These are phyloP conservation scores for Pyrenochaeta sp. DNA, from an alignment of 2,329 filamentous ascomycete genomes.

Conservation along the genomic window DNA sequence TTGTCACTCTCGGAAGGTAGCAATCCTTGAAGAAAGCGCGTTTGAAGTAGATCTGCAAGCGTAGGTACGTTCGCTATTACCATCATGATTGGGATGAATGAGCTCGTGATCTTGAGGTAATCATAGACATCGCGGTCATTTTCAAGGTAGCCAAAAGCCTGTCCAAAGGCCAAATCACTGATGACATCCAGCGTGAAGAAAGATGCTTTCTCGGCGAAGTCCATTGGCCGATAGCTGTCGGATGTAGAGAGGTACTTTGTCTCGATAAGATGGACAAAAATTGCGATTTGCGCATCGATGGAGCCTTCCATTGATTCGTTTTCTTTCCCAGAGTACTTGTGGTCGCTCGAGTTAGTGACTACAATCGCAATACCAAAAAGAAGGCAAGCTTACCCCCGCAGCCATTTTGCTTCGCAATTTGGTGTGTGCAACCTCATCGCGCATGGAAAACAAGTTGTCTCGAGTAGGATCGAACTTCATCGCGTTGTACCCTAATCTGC, in stretches of 20 bases:
- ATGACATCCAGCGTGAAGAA: constrained; percentile 66
- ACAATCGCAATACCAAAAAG: constrained; percentile 20
- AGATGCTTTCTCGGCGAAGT: constrained; percentile 57
- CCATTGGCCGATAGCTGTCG: constrained; percentile 46
- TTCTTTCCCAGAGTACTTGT: constrained; percentile 54
- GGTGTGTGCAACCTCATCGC: constrained; percentile 56
- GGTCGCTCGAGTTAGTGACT: background rate
- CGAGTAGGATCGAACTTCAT: constrained; percentile 59
- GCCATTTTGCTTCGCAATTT: constrained; percentile 55
- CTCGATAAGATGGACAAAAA: constrained; percentile 58
- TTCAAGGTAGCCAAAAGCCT: constrained; percentile 59
- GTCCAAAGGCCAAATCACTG: constrained; percentile 60
- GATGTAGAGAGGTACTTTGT: constrained; percentile 50
- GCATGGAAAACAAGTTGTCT: constrained; percentile 61
- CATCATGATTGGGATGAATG: constrained; percentile 31
- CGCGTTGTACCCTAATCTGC: constrained; percentile 37
- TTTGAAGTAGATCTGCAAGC: constrained; percentile 25
- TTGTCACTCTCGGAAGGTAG: constrained; percentile 53
- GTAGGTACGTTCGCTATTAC: constrained; percentile 20
- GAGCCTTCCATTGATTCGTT: constrained; percentile 59
- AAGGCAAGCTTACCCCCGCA: constrained; percentile 23
- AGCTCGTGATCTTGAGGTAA: constrained; percentile 55
- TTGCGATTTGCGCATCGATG: constrained; percentile 56
- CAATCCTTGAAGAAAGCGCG: constrained; percentile 20
- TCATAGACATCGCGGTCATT: constrained; percentile 57